Conservation (phyloP, 2,329 filamentous ascomycete species). For the Cryphonectria japonica region DNA sequence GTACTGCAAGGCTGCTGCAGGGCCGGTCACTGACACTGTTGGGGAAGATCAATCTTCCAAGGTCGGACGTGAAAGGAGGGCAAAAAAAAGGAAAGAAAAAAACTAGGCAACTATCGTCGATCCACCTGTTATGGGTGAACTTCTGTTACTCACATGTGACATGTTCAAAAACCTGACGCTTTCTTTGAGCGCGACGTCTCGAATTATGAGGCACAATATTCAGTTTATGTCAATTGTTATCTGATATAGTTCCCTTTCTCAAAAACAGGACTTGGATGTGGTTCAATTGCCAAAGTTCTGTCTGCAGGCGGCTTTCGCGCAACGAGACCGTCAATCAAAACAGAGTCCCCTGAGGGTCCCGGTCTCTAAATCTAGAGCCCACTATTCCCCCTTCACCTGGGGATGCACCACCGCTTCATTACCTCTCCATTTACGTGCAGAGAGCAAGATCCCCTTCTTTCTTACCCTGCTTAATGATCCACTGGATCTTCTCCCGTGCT, state of each 20-base stretch:
- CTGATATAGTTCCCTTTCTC: background rate
- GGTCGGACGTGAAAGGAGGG: background rate
- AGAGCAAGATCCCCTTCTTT: background rate
- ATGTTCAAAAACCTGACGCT: background rate
- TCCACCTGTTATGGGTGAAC: background rate
- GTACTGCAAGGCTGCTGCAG: background rate
- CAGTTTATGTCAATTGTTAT: background rate
- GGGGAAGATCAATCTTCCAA: constrained; percentile 12
- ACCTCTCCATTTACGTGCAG: background rate
- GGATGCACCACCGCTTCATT: background rate
- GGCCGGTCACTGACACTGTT: background rate
- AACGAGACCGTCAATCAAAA: background rate
- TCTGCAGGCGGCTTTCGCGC: background rate
- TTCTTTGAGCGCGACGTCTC: background rate
- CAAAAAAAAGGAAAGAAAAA: too few relatives aligned
- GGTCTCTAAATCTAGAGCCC: background rate
- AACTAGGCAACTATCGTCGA: background rate
- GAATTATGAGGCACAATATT: background rate
- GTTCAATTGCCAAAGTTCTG: background rate
- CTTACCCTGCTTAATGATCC: background rate
- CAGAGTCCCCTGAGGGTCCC: background rate
- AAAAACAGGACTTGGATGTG: background rate
- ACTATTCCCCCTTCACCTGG: background rate
- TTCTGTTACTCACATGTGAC: constrained; percentile 21
- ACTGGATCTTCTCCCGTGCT: background rate